Evolutionary conservation across 257 asterid genomes (phyloP).

Genomic region (Ilex aquifolium): DNA sequence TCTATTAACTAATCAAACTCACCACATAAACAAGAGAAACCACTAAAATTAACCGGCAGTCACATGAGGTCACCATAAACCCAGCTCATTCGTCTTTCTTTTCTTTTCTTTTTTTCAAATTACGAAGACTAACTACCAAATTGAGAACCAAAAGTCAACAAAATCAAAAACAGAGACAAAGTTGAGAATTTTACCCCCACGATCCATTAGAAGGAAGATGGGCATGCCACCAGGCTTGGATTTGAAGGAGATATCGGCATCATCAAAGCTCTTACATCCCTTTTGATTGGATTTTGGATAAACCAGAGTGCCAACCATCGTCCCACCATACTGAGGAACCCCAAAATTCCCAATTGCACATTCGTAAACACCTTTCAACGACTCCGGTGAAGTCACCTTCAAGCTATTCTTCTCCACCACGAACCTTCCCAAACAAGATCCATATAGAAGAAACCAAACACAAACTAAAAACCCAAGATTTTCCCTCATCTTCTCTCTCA

Average conservation of each 20-base stretch:
- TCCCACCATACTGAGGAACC: slow-evolving; percentile 92
- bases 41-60: too few relatives aligned
- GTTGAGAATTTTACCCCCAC: slow-evolving; percentile 62
- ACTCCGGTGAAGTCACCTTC: slow-evolving; percentile 74
- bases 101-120: background rate
- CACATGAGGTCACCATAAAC: too few relatives aligned
- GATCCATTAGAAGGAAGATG: slow-evolving; percentile 73
- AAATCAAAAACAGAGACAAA: background rate
- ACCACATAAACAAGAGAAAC: too few relatives aligned
- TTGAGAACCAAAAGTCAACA: background rate
- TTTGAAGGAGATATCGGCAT: slow-evolving; percentile 43
- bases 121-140: background rate
- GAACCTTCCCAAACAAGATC: slow-evolving; percentile 67
- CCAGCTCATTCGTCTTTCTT: too few relatives aligned
- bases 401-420: slow-evolving; percentile 94
- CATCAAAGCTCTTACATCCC: slow-evolving; percentile 55
- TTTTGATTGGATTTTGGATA: slow-evolving; percentile 82
- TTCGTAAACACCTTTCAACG: slow-evolving; percentile 62
- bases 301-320: slow-evolving; percentile 63
- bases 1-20: too few relatives aligned
- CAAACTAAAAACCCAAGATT: slow-evolving; percentile 30
- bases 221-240: slow-evolving; percentile 83
- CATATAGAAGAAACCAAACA: slow-evolving; percentile 40
- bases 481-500: slow-evolving; percentile 39
- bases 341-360: slow-evolving; percentile 98